Evolutionary conservation across 2,329 filamentous ascomycete genomes (phyloP).

Genomic region (Fusarium armeniacum): DNA sequence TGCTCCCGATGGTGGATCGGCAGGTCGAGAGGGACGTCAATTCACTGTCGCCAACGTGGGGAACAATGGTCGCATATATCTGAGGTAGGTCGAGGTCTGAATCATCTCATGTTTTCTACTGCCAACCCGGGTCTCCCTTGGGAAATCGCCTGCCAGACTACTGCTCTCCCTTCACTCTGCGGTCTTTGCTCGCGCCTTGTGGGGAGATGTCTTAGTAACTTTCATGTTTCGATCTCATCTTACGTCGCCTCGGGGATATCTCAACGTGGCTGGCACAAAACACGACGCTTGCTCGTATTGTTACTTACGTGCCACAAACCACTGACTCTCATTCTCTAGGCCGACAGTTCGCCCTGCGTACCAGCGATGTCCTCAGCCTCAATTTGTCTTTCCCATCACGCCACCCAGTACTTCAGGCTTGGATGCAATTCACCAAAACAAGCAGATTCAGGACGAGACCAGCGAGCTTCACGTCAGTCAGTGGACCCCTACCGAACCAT

Average conservation of each 20-base stretch:
- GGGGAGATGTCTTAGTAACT: constrained; percentile 34
- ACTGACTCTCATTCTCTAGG: constrained; percentile 56
- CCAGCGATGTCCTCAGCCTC: constrained; percentile 72
- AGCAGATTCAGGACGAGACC: constrained; percentile 44
- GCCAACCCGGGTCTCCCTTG: constrained; percentile 27
- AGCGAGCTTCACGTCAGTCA: constrained; percentile 53
- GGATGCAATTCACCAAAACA: constrained; percentile 59
- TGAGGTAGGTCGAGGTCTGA: constrained; percentile 69
- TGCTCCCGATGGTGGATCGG: constrained; percentile 71
- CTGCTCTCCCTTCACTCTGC: constrained; percentile 34
- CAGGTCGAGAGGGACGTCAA: constrained; percentile 75
- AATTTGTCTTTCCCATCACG: constrained; percentile 72
- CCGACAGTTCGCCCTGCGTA: constrained; percentile 73
- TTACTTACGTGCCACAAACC: constrained; percentile 34
- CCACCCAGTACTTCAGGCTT: constrained; percentile 71
- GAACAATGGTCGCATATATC: constrained; percentile 84
- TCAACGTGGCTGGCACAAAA: constrained; percentile 29
- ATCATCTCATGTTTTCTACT: constrained; percentile 17
- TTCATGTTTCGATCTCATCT: constrained; percentile 30
- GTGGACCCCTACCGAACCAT: constrained; percentile 61
- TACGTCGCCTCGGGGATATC: constrained; percentile 27
- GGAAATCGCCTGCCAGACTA: constrained; percentile 38
- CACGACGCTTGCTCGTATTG: constrained; percentile 31
- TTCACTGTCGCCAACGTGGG: constrained; percentile 87
- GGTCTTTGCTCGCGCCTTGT: constrained; percentile 31